These are phyloP conservation scores for Primulina tabacum DNA, from an alignment of 257 asterid species.

Conservation along the genomic window DNA sequence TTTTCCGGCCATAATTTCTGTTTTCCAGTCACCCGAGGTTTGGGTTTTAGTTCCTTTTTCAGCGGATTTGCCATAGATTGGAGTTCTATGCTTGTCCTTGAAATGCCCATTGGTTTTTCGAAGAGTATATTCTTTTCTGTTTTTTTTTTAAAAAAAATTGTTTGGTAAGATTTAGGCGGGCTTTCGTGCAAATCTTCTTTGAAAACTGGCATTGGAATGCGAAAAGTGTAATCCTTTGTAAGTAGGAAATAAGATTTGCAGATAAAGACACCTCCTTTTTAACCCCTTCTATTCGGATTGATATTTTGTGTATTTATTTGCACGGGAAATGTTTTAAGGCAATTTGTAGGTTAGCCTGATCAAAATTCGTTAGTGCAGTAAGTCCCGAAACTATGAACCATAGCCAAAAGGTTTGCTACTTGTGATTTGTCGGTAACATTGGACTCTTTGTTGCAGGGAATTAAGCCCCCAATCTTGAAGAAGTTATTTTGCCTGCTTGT, in stretches of 20 bases:
- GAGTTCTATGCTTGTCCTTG: neutral
- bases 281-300: neutral
- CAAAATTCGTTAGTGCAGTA: neutral
- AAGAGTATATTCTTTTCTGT: neutral
- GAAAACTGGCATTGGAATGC: neutral
- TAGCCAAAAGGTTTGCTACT: constrained; percentile 3
- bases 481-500: constrained; percentile 49
- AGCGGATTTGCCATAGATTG: neutral
- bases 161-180: neutral
- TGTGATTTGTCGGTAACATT: constrained; percentile 6
- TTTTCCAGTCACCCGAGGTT: constrained; percentile 34
- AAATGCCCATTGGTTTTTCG: neutral
- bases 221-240: neutral
- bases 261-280: neutral
- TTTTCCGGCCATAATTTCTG: constrained; percentile 19
- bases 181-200: neutral
- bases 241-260: neutral
- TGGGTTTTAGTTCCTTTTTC: neutral
- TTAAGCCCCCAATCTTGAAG: constrained; percentile 45
- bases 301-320: neutral
- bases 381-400: neutral
- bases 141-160: neutral
- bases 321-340: no score
- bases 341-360: no score
- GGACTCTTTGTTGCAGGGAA: constrained; percentile 47